Percentiles rank a stretch among this genome's conserved stretches.
phyloP scores from a whole-genome alignment of 1,284 basidiomycete species.

The Boletellus sp. region DNA sequence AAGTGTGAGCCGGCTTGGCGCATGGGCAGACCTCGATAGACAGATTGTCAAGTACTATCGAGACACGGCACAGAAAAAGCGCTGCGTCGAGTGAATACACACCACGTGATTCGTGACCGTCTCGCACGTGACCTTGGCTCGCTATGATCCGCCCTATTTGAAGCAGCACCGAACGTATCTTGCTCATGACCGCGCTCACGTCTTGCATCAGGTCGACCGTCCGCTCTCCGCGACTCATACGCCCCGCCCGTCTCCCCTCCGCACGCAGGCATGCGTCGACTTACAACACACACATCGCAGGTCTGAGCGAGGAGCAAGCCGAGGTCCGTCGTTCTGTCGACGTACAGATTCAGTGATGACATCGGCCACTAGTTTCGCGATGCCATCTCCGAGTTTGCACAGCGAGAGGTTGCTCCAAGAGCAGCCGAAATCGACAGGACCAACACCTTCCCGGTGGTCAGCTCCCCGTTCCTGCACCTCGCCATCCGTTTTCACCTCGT shows the following conservation, averaged over 20 bases:
- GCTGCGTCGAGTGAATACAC: slow-evolving; percentile 39
- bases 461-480: slow-evolving; percentile 22
- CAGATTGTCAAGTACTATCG: slow-evolving; percentile 58
- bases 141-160: slow-evolving; percentile 19
- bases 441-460: slow-evolving; percentile 74
- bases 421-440: slow-evolving; percentile 82
- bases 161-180: background rate
- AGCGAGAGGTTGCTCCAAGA: slow-evolving; percentile 67
- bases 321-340: slow-evolving; percentile 52
- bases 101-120: background rate
- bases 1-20: slow-evolving; percentile 57
- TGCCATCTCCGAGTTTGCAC: slow-evolving; percentile 72
- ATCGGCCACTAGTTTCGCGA: slow-evolving; percentile 64
- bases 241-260: background rate
- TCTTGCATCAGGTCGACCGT: slow-evolving; percentile 9
- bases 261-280: slow-evolving; percentile 39
- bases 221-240: slow-evolving; percentile 2
- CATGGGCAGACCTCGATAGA: slow-evolving; percentile 74
- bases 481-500: slow-evolving; percentile 1
- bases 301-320: slow-evolving; percentile 78
- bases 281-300: slow-evolving; percentile 76
- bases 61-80: slow-evolving; percentile 27
- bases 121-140: slow-evolving; percentile 16
- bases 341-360: background rate
- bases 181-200: slow-evolving; percentile 17